Base-by-base conservation (phyloP, 2,329 filamentous ascomycete genomes). In the Ramichloridium luteum region DNA sequence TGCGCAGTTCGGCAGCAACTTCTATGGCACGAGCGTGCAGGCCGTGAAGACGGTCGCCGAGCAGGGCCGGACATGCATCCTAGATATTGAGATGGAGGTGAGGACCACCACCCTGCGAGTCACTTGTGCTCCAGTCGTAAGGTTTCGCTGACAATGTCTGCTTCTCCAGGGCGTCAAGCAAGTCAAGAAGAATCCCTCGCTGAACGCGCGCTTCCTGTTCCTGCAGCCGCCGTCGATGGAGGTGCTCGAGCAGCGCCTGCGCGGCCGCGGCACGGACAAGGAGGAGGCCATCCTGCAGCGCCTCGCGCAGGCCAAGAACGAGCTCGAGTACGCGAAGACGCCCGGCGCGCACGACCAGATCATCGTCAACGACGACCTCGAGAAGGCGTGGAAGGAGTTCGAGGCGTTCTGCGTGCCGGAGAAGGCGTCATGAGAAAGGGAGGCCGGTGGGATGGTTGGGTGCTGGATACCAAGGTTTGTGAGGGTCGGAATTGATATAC, bases 81-180 rank as follows among this genome's bases (percentile, higher is more conserved):
- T 94, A 45, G 88, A 96, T 56, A 96, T 94, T 53, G 88, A 94
- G 68, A 93, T 94, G 83, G 85, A 93, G 72, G 77, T 79, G 54
- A 18, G 61, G n/a, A n/a, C n/a, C n/a, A n/a, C n/a, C n/a, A n/a
- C n/a, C n/a, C n/a, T n/a, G n/a, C 12, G 18, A 23, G 4, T 10
- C 17, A 13, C 27, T 32, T 12, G 30, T 5, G 25, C 18, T 31
- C 10, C 14, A 15, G 12, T 16, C 11, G 27, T 26, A 30, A 13
- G n/a, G n/a, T n/a, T n/a, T n/a, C n/a, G 12, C 25, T 27, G 25
- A 27, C 28, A 31, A 3, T 4, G 2, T 5, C 13, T n/a, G n/a
- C 8, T 12, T 14, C 11, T 32, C 8, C 40, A 75, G 70, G 86
- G 86, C 38, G 85, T 94, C 36, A 93, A 93, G 65, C 86, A 94